Percentiles rank a stretch among this genome's conserved stretches.
phyloP scores from a whole-genome alignment of 2,329 filamentous ascomycete species.

The Lasiodiplodia sp. region DNA sequence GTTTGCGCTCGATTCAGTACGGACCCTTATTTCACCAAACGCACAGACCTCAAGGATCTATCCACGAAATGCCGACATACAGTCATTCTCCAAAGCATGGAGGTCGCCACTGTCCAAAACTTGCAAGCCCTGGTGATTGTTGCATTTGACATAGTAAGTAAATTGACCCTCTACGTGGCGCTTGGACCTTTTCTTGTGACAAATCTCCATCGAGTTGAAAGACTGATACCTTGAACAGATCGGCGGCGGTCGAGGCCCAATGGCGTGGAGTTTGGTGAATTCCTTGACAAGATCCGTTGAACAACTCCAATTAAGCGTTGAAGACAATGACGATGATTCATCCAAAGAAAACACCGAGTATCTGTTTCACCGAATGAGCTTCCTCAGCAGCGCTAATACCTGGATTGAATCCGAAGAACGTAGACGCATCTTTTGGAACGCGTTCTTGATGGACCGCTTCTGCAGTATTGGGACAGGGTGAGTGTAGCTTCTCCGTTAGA shows the following conservation, averaged over 20 bases:
- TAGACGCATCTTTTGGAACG: conserved; percentile 48
- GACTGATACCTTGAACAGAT: conserved; percentile 34
- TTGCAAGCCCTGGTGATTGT: conserved; percentile 47
- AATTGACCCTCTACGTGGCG: no score
- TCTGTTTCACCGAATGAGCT: conserved; percentile 48
- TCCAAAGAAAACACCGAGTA: conserved; percentile 32
- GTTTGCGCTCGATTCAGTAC: conserved; percentile 35
- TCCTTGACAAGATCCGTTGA: conserved; percentile 48
- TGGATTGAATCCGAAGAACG: conserved; percentile 48
- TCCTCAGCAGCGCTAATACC: conserved; percentile 40
- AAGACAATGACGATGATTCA: conserved; percentile 39
- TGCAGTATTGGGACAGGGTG: conserved; percentile 43
- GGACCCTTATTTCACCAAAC: conserved; percentile 31
- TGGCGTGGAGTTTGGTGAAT: conserved; percentile 46
- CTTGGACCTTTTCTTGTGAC: no score
- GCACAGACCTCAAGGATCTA: background rate
- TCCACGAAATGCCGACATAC: conserved; percentile 31
- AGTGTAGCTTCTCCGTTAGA: background rate
- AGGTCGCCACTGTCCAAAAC: conserved; percentile 45
- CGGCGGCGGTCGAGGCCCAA: conserved; percentile 43
- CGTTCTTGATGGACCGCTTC: conserved; percentile 49
- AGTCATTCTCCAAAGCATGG: conserved; percentile 44
- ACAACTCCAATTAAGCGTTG: conserved; percentile 42
- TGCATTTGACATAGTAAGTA: conserved; percentile 43
- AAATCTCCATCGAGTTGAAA: background rate